Evolutionary conservation across 2,329 filamentous ascomycete species (phyloP).

Genomic region (Drechslerella coelobrocha): DNA sequence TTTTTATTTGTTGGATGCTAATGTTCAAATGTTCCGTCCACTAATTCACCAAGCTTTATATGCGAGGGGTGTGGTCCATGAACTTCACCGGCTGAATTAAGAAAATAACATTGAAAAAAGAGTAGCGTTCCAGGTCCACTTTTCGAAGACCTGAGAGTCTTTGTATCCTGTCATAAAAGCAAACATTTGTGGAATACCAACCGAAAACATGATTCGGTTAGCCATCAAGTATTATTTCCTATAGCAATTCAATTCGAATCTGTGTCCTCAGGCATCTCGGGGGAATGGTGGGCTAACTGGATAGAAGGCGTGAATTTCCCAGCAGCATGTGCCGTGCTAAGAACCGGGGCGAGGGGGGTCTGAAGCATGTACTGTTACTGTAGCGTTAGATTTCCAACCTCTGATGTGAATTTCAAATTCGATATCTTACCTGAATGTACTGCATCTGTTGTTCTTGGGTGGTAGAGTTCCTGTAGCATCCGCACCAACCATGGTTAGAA

Average conservation of each 20-base stretch:
- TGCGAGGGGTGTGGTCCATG: too few species aligned
- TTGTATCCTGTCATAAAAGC: too few species aligned
- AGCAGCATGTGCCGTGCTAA: constrained; percentile 36
- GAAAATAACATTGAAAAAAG: too few species aligned
- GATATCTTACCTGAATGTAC: constrained; percentile 31
- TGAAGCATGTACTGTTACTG: constrained; percentile 44
- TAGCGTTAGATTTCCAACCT: not conserved
- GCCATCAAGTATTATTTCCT: too few species aligned
- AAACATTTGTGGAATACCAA: too few species aligned
- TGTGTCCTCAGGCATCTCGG: not conserved
- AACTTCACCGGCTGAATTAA: too few species aligned
- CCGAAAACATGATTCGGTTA: too few species aligned
- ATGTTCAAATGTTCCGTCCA: too few species aligned
- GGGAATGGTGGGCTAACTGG: constrained; percentile 18
- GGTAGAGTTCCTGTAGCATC: constrained; percentile 6
- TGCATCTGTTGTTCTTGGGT: constrained; percentile 49
- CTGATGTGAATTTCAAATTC: not conserved
- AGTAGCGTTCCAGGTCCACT: too few species aligned
- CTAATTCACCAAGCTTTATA: too few species aligned
- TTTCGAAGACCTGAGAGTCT: too few species aligned
- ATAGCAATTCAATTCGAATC: constrained; percentile 1
- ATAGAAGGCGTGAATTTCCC: constrained; percentile 36
- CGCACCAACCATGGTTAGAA: constrained; percentile 7
- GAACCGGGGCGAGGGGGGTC: constrained; percentile 44
- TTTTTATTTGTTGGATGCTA: too few species aligned